These are phyloP conservation scores for Sarocladium kiliense DNA, from an alignment of 2,329 filamentous ascomycete genomes.

Conservation along the genomic window DNA sequence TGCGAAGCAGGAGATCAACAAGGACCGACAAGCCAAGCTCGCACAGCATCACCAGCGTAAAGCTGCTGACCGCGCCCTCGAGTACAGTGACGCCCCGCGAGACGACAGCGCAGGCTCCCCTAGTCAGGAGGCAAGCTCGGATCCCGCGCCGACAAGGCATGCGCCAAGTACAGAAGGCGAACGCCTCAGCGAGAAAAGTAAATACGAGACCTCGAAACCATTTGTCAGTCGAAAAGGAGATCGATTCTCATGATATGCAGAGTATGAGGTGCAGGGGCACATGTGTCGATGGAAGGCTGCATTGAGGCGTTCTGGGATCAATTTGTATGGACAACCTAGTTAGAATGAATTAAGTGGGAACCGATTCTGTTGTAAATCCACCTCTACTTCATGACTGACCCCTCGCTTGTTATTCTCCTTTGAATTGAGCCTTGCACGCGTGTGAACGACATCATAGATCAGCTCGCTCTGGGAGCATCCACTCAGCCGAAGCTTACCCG, in stretches of 20 bases:
- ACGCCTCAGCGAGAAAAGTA: constrained; percentile 70
- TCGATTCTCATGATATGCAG: constrained; percentile 60
- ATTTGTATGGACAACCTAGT: background rate
- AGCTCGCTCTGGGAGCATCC: too few relatives aligned
- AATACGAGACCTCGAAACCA: constrained; percentile 77
- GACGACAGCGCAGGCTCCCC: constrained; percentile 57
- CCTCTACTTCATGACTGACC: background rate
- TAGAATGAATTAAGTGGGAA: background rate
- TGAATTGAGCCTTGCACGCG: too few relatives aligned
- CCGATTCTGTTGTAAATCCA: background rate
- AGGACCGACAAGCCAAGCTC: constrained; percentile 70
- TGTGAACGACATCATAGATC: too few relatives aligned
- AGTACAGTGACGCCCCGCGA: constrained; percentile 48
- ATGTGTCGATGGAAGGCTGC: background rate
- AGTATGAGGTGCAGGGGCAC: background rate
- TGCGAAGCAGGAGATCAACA: constrained; percentile 91
- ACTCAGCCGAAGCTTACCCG: too few relatives aligned
- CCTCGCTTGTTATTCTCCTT: too few relatives aligned
- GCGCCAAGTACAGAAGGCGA: constrained; percentile 67
- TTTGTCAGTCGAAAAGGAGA: constrained; percentile 80
- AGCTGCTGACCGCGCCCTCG: constrained; percentile 50
- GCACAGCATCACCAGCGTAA: constrained; percentile 62
- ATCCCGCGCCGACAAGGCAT: constrained; percentile 83
- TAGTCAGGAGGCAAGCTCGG: constrained; percentile 65
- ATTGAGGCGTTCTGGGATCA: background rate